Base-by-base conservation (phyloP, 2,329 filamentous ascomycete species). In the Aspergillus aculeatus region DNA sequence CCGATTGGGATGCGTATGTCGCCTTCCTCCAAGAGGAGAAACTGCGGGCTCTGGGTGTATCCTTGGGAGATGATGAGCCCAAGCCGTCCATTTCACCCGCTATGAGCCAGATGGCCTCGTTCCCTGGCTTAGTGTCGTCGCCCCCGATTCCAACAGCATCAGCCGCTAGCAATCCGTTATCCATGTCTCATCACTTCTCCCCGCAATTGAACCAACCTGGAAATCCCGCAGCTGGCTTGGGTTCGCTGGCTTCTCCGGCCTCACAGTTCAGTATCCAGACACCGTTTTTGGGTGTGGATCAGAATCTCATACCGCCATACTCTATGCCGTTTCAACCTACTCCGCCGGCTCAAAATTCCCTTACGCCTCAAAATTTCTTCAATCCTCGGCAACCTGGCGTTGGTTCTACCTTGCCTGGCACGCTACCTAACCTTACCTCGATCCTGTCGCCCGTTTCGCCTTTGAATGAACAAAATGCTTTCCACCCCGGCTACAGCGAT, bases 21-120 rank as follows among this genome's bases (percentile, higher is more conserved):
- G 85, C 89, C 57, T 88, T 89, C 66, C 80, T 98, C 38, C 87
- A 91, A 66, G 95, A 99, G 78, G 92, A 94, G 62, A 99, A 97
- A 78, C 82, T 99, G 55, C 88, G 92, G 62, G 93, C 94, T 54
- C 83, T 99, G 57, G 95, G 95, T 64, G 95, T 98, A 12, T 92
- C 87, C 19, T 83, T 91, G 62, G 90, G 87, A 38, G 87, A 89
- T 52, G 89, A 92, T 5, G 91, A 95, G 54, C 85, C 87, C 78
- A 84, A 61, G 76, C 82, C 55, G 79, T 86, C 86, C 3, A 82
- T 89, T 65, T 94, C 92, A 14, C 88, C 88, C 10, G 80, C 83
- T 54, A 80, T 88, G 65, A 89, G 86, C 68, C 89, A 90, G 68
- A 81, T 86, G 23, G 92, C 91, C 9, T 86, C 85, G 66, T 91